A percentile compares a stretch with the other conserved stretches of the same genome.
Conservation (phyloP, 805 yeast species). For the Gaillardinia entomophila region DNA sequence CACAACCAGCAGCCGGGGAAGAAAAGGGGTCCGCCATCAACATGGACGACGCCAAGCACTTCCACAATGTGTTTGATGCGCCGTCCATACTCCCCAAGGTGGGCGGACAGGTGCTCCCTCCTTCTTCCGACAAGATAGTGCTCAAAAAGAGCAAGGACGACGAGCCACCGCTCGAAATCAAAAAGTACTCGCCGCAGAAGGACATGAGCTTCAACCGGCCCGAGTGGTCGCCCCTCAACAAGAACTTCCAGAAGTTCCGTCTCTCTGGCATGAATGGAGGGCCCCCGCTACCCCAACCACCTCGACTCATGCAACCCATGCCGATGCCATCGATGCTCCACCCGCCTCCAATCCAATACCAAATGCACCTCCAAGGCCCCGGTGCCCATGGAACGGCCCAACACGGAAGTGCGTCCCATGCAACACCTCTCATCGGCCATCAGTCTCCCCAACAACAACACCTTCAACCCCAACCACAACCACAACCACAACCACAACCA, state of each 20-base stretch:
- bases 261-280: conserved; percentile 1
- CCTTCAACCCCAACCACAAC: conserved; percentile 2
- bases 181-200: neutral
- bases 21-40: neutral
- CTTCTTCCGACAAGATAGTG: neutral
- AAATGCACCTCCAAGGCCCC: conserved; percentile 2
- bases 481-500: conserved; percentile 2
- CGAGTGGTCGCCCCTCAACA: conserved; percentile 6
- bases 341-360: conserved; percentile 2
- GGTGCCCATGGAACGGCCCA: no score
- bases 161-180: neutral
- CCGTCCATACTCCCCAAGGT: neutral
- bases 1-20: neutral
- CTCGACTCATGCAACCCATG: conserved; percentile 1
- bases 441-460: conserved; percentile 3
- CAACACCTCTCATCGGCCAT: conserved; percentile 1
- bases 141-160: neutral
- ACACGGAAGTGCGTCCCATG: conserved; percentile 3
- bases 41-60: neutral
- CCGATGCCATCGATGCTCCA: conserved; percentile 5
- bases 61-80: neutral
- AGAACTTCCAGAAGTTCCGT: conserved; percentile 13
- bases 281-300: conserved; percentile 2
- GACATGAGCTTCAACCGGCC: conserved; percentile 7
- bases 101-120: no score